Evolutionary conservation across 1,139 yeast genomes (phyloP).

Genomic region (Meyerozyma elateridarum): DNA sequence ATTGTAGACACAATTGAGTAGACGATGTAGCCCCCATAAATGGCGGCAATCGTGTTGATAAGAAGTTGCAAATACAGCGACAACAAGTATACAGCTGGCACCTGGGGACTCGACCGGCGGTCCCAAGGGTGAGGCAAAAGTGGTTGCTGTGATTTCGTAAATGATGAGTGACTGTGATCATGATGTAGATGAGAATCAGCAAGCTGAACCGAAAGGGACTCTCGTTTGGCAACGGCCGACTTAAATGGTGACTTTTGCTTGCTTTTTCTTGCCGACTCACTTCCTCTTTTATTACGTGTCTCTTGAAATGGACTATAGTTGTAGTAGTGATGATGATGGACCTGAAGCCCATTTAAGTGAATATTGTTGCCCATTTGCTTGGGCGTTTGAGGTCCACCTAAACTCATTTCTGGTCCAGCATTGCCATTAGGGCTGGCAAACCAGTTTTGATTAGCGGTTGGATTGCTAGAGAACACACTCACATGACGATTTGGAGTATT

Average conservation of each 20-base stretch:
- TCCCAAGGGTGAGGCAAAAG: conserved; percentile 51
- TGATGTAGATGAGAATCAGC: conserved; percentile 4
- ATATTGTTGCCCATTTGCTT: neutral
- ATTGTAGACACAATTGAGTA: conserved; percentile 43
- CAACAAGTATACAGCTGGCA: conserved; percentile 44
- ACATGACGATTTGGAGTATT: neutral
- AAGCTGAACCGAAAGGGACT: neutral
- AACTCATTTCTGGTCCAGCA: no score
- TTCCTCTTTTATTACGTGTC: conserved; percentile 4
- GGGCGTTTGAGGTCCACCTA: conserved; percentile 9
- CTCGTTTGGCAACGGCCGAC: conserved; percentile 3
- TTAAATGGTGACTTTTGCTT: conserved; percentile 5
- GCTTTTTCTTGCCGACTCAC: conserved; percentile 3
- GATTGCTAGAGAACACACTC: neutral
- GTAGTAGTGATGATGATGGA: conserved; percentile 46
- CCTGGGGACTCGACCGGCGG: conserved; percentile 31
- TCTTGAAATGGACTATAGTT: conserved; percentile 10
- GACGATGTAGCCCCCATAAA: conserved; percentile 38
- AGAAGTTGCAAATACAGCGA: conserved; percentile 56
- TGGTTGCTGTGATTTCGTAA: no score
- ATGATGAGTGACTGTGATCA: no score
- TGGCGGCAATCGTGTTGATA: conserved; percentile 42
- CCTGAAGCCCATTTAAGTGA: conserved; percentile 17
- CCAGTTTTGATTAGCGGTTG: neutral
- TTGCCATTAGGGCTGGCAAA: no score